Evolutionary conservation across 331 rosid species (phyloP).

Genomic region (Erythrophleum ivorense): DNA sequence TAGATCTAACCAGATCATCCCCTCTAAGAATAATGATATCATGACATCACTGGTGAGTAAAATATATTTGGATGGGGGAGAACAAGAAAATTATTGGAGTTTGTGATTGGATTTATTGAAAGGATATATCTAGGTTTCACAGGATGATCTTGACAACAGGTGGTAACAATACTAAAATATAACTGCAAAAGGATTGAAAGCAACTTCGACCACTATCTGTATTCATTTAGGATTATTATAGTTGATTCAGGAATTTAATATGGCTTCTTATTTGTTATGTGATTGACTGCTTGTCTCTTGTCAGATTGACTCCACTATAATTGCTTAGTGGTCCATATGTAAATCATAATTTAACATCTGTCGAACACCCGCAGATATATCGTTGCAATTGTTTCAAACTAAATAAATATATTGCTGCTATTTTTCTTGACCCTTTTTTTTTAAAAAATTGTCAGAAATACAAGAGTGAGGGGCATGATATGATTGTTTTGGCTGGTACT

Average conservation of each 20-base stretch:
- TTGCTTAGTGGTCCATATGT: not conserved
- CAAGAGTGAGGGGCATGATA: conserved; percentile 76
- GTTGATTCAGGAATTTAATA: not conserved
- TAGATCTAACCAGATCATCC: not conserved
- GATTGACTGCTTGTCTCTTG: conserved; percentile 14
- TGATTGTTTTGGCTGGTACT: conserved; percentile 86
- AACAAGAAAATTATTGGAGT: not conserved
- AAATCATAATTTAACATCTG: conserved; percentile 5
- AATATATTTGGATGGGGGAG: not conserved
- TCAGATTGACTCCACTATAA: not conserved
- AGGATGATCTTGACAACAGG: not conserved
- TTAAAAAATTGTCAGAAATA: conserved; percentile 55
- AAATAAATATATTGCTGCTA: conserved; percentile 17
- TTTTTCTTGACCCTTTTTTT: conserved; percentile 9
- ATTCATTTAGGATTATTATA: not conserved
- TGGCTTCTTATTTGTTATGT: not conserved
- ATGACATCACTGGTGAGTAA: conserved; percentile 10
- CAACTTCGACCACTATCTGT: not conserved
- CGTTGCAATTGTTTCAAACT: not conserved
- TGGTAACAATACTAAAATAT: not conserved
- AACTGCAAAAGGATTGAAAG: not conserved
- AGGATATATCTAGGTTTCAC: not conserved
- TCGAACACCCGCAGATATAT: not conserved
- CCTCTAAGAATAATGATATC: not conserved
- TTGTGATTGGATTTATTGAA: not conserved